Evolutionary conservation across 805 yeast species (phyloP), one percentile per base, ranked within the genome.

Genomic region (Scheffersomyces stipitis): DNA sequence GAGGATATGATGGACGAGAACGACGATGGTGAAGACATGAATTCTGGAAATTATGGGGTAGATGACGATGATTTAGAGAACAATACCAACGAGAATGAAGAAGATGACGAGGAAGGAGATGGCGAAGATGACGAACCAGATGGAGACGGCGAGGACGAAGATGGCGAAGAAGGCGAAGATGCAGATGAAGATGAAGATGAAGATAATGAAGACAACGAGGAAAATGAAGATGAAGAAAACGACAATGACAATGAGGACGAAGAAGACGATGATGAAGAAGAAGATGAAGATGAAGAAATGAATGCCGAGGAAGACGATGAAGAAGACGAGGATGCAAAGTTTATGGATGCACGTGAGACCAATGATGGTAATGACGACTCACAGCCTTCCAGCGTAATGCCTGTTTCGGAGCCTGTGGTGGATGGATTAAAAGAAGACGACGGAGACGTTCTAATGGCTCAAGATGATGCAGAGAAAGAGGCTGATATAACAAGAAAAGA

Each of bases 131-230:
- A 49, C 30, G 48, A 49, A 7, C 49, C 49, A 26, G 56, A 51
- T 22, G 38, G 50, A n/a, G 51, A 52, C 30, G 55, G 54, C 24
- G 56, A 52, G 26, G 59, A 52, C 15, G 52, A 49, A 9, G 60
- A 47, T 32, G 44, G 36, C 6, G 45, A 30, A 2, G 51, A 46
- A 8, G 56, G 49, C 5, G 52, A 46, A 5, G 45, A 43, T 5
- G 46, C 38, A 1, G 49, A 48, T 3, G 46, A 48, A 4, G 51
- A 51, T 4, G 52, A 49, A 7, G 55, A 50, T 4, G 53, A 51
- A 2, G 51, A 50, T 3, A 49, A 49, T 8, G 52, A 46, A 1
- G 46, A 46, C 5, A 52, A 42, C 6, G 52, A 49, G n/a, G 47
- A 35, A 5, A 51, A 47, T 3, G 54, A 50, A 8, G 54, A 47